Evolutionary conservation across 208 protist species (phyloP), one percentile per base, ranked within the genome.

Genomic region (Angomonas deanei): DNA sequence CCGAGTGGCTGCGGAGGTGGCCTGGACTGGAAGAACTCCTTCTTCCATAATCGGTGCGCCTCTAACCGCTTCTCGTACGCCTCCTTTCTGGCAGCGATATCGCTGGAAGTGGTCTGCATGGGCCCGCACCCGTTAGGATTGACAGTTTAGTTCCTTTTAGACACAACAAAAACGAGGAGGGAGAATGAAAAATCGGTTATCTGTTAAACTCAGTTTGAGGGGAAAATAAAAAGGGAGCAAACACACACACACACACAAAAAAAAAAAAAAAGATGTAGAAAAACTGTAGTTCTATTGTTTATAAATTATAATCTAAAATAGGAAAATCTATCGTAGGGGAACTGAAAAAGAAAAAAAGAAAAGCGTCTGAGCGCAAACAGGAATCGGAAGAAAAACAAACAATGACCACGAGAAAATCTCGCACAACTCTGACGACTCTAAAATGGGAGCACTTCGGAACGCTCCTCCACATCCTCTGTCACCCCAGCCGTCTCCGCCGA

Each of bases 21-120:
- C 8, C 88, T 72, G 8, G 81, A 57, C 50, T 76, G 68, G 64
- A 94, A 94, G 65, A 94, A 94, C 3, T 33, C n/a, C 33, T 63
- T 68, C 68, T 94, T 92, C 86, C 88, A 94, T 49, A 32, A 58
- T 23, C 66, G 48, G 58, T 94, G 88, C 55, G 66, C 70, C 19
- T 64, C 78, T 32, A 55, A 34, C 1, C 78, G 77, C 50, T 75
- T 64, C 54, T 66, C 70, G 17, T 75, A 54, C 0, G 74, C 72
- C 24, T 32, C 8, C 50, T 8, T n/a, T 28, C 28, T 26, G 13
- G 3, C 50, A 15, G 3, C 28, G 8, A 6, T 6, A 11, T 10
- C 50, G 2, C 5, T 6, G 8, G 10, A 21, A 27, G 46, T 4
- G n/a, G 3, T 4, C 46, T 50, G 8, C 46, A 50, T 50, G 17